These are phyloP conservation scores for Suhomyces terraborum DNA, from an alignment of 1,139 yeast genomes.

Conservation along the genomic window DNA sequence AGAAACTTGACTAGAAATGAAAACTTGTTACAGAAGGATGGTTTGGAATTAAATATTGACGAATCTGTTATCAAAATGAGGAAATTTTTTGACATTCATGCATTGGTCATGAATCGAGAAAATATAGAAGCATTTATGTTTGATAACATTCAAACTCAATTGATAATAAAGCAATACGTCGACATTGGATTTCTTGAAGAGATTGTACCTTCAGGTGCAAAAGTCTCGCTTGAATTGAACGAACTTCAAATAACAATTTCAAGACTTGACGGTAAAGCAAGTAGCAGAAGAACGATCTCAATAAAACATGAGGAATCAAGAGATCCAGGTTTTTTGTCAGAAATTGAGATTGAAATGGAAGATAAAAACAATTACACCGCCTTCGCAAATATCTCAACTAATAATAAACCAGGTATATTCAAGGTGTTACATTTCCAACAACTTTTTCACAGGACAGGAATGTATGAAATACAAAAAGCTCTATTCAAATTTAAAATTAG, in stretches of 20 bases:
- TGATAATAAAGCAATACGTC: constrained; percentile 18
- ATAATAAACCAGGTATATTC: not conserved
- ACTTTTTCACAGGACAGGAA: constrained; percentile 28
- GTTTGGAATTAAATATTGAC: constrained; percentile 1
- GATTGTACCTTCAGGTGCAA: constrained; percentile 16
- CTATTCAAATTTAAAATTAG: constrained; percentile 9
- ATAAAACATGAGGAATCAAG: constrained; percentile 8
- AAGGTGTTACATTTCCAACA: constrained; percentile 30
- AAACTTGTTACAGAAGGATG: not conserved
- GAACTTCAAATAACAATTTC: constrained; percentile 11
- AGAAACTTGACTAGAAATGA: not conserved
- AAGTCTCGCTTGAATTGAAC: constrained; percentile 16
- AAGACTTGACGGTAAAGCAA: constrained; percentile 10
- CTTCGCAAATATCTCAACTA: not conserved
- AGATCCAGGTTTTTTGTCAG: not conserved
- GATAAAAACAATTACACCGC: constrained; percentile 1
- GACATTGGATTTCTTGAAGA: constrained; percentile 15
- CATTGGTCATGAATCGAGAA: constrained; percentile 4
- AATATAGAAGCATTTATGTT: constrained; percentile 20
- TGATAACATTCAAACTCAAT: constrained; percentile 26
- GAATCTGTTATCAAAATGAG: constrained; percentile 5
- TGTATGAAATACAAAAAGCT: constrained; percentile 23
- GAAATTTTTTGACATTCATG: constrained; percentile 3
- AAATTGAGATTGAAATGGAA: not conserved
- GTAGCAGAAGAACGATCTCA: constrained; percentile 6